Evolutionary conservation across 2,329 filamentous ascomycete genomes (phyloP), one percentile per base, ranked within the genome.

Genomic region (Sporothrix inflata): DNA sequence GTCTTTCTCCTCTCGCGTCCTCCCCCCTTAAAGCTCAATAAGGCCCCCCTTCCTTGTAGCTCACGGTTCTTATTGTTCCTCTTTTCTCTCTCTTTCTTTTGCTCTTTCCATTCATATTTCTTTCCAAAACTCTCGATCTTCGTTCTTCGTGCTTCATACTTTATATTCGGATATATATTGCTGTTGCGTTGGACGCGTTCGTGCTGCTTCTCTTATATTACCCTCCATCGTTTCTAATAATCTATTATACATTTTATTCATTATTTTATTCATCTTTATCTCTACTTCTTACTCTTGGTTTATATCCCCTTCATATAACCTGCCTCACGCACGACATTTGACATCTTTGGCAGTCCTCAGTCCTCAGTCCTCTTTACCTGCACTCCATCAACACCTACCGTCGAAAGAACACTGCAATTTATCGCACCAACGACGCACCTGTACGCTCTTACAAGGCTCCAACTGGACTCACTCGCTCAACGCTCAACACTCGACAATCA

Each of bases 11-110:
- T 21, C 65, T 67, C 45, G 16, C 63, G 42, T 38, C 16, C 14
- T 12, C 45, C 5, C 42, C 63, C 65, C 45, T 67, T 67, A 67
- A 67, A 67, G 65, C 9, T 38, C 27, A 19, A 53, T 49, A 65
- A 12, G 45, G 3, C 45, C 65, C 65, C 27, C 65, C 27, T 53
- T 67, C 65, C 19, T 34, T 51, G 63, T n/a, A 65, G 42, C 30
- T 49, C 45, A 40, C 27, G 7, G 45, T 5, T 34, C 19, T 66
- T 66, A 21, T 34, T 47, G 16, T 67, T 7, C 12, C 45, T 38
- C 7, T 38, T 30, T 51, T 53, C 14, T 34, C 12, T 47, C 38
- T 30, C 49, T 47, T 14, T 51, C 16, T 38, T 14, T 45, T 65
- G 47, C 42, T 30, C 42, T 40, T 40, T 49, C 42, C 60, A 16